These are phyloP conservation scores for Nevesoporus exiguus DNA, from an alignment of 768 basidiomycete species.

Conservation along the genomic window DNA sequence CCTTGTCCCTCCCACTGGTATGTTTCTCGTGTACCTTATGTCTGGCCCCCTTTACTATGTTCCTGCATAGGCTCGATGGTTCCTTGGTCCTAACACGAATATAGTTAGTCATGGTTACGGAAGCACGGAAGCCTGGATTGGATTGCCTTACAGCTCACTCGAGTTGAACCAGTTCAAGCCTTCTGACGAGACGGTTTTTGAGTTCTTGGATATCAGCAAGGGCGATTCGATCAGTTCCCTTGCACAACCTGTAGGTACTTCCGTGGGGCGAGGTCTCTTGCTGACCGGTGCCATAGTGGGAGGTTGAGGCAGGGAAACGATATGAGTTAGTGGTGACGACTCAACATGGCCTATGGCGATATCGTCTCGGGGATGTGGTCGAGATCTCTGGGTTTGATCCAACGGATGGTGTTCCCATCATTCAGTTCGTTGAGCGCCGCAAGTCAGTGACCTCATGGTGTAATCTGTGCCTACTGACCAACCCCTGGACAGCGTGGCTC, in stretches of 20 bases:
- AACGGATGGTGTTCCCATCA: slow-evolving; percentile 14
- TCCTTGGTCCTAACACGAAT: slow-evolving; percentile 4
- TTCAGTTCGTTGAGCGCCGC: slow-evolving; percentile 17
- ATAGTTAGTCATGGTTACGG: slow-evolving; percentile 1
- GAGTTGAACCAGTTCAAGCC: slow-evolving; percentile 12
- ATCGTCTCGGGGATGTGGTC: slow-evolving; percentile 21
- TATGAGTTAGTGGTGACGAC: slow-evolving; percentile 22
- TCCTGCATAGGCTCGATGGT: slow-evolving; percentile 2
- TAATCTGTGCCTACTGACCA: not conserved
- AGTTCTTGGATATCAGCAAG: slow-evolving; percentile 15
- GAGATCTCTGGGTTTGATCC: slow-evolving; percentile 22
- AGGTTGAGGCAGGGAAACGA: slow-evolving; percentile 6
- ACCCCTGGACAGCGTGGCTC: not conserved
- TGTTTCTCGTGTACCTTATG: not conserved
- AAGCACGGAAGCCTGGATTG: slow-evolving; percentile 7
- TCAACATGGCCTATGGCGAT: slow-evolving; percentile 19
- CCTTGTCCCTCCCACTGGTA: slow-evolving; percentile 8
- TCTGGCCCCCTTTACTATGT: too few relatives aligned
- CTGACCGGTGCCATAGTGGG: slow-evolving; percentile 16
- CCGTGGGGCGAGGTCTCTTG: not conserved
- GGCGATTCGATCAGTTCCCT: not conserved
- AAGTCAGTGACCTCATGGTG: not conserved
- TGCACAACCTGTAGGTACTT: not conserved
- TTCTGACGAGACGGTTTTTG: slow-evolving; percentile 4
- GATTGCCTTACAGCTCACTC: slow-evolving; percentile 2